Evolutionary conservation across 805 yeast species (phyloP).

Genomic region (Babjeviella inositovora): DNA sequence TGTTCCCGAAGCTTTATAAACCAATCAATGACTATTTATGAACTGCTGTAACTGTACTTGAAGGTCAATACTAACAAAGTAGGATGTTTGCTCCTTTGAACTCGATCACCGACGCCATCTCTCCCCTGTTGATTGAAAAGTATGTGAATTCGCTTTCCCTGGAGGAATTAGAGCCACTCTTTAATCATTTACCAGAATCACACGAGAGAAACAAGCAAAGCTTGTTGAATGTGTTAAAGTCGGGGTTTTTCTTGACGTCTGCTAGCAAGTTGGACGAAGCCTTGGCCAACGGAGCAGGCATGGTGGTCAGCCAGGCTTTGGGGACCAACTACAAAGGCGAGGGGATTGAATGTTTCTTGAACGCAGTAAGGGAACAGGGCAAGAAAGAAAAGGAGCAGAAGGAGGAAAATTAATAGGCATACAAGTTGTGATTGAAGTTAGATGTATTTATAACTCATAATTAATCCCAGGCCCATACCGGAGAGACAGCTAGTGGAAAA

Average conservation of each 20-base stretch:
- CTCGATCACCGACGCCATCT: slow-evolving; percentile 16
- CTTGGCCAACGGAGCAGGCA: slow-evolving; percentile 28
- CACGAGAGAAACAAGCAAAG: slow-evolving; percentile 17
- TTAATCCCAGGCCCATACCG: too few relatives aligned
- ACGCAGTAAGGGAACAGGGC: slow-evolving; percentile 17
- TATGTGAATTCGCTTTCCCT: slow-evolving; percentile 14
- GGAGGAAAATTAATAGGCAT: too few relatives aligned
- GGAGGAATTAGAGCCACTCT: slow-evolving; percentile 16
- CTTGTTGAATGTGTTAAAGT: slow-evolving; percentile 23
- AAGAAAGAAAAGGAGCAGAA: slow-evolving; percentile 5
- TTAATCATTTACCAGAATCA: slow-evolving; percentile 22
- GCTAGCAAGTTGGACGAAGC: slow-evolving; percentile 22
- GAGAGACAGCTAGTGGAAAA: too few relatives aligned
- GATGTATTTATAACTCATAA: too few relatives aligned
- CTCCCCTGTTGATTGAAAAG: slow-evolving; percentile 11
- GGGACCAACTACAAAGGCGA: slow-evolving; percentile 36
- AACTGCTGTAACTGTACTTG: too few relatives aligned
- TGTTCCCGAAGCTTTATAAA: too few relatives aligned
- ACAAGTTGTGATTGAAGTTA: too few relatives aligned
- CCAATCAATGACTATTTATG: too few relatives aligned
- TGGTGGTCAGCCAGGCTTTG: slow-evolving; percentile 27
- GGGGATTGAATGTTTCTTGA: slow-evolving; percentile 32
- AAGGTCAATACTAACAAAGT: slow-evolving; percentile 1
- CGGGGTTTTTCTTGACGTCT: slow-evolving; percentile 30
- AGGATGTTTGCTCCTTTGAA: too few relatives aligned